A percentile compares a stretch with the other conserved stretches of the same genome.
phyloP scores from a whole-genome alignment of 169 alveolate genomes.

The Eimeria falciformis region DNA sequence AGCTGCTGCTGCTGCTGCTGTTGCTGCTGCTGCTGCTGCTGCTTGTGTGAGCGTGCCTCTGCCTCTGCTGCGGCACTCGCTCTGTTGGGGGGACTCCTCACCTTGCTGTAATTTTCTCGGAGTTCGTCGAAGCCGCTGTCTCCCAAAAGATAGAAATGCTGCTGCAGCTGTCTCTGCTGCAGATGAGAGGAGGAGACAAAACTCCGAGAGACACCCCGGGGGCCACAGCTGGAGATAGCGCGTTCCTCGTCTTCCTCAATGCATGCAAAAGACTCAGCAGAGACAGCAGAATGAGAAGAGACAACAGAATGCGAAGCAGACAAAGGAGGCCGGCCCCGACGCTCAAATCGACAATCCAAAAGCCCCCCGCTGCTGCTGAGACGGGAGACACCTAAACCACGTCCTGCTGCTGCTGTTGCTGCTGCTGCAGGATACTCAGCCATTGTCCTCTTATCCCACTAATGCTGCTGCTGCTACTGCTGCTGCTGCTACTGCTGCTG shows the following conservation, averaged over 20 bases:
- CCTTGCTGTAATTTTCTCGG: background rate
- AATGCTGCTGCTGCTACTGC: background rate
- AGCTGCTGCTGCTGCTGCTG: constrained; percentile 19
- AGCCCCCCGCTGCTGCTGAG: background rate
- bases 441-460: background rate
- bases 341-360: background rate
- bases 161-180: constrained; percentile 11
- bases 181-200: background rate
- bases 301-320: too few species aligned
- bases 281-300: too few species aligned
- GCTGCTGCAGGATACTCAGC: background rate
- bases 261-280: background rate
- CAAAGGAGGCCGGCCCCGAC: background rate
- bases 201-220: background rate
- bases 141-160: background rate
- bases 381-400: background rate
- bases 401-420: background rate
- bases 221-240: background rate
- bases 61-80: background rate
- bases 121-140: background rate
- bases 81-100: constrained; percentile 2
- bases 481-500: background rate
- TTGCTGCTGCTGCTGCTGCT: background rate
- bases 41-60: background rate
- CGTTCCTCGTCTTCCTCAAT: background rate